Conservation (phyloP, 169 alveolate species). For the Plasmodium ovale region DNA sequence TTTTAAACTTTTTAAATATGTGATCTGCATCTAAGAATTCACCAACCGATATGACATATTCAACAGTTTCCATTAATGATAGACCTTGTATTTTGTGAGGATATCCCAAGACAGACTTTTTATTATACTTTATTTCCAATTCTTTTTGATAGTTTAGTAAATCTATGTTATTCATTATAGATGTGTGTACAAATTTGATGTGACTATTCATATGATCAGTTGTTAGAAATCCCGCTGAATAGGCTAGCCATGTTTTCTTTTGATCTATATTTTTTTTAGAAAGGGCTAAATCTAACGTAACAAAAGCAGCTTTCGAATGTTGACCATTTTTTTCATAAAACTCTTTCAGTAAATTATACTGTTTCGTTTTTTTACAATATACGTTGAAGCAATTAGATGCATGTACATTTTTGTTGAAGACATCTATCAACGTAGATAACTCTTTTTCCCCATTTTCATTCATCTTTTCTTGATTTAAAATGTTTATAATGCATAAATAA, state of each 20-base stretch:
- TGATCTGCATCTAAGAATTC: slow-evolving; percentile 79
- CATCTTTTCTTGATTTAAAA: slow-evolving; percentile 64
- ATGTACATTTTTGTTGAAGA: slow-evolving; percentile 36
- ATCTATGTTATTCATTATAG: slow-evolving; percentile 53
- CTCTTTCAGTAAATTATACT: slow-evolving; percentile 43
- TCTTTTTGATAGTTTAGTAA: slow-evolving; percentile 66
- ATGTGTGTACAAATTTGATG: slow-evolving; percentile 39
- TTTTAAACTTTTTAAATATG: slow-evolving; percentile 72
- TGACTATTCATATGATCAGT: slow-evolving; percentile 69
- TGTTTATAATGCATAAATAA: slow-evolving; percentile 79
- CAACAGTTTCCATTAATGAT: slow-evolving; percentile 77
- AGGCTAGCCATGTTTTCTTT: slow-evolving; percentile 68
- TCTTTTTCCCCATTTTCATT: slow-evolving; percentile 62
- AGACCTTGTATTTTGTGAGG: slow-evolving; percentile 79
- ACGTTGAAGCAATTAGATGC: slow-evolving; percentile 43
- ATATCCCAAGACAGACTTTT: slow-evolving; percentile 67
- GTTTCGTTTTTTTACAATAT: slow-evolving; percentile 33
- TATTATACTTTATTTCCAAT: slow-evolving; percentile 77
- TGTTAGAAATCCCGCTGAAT: slow-evolving; percentile 60
- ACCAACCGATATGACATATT: slow-evolving; percentile 61
- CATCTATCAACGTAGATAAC: slow-evolving; percentile 39
- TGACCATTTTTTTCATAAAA: slow-evolving; percentile 76
- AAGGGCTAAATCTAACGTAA: slow-evolving; percentile 54
- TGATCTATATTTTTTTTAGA: slow-evolving; percentile 47
- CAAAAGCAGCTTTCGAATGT: slow-evolving; percentile 63